Conservation (phyloP, 768 basidiomycete species). For the Psilocybe subaeruginosa region DNA sequence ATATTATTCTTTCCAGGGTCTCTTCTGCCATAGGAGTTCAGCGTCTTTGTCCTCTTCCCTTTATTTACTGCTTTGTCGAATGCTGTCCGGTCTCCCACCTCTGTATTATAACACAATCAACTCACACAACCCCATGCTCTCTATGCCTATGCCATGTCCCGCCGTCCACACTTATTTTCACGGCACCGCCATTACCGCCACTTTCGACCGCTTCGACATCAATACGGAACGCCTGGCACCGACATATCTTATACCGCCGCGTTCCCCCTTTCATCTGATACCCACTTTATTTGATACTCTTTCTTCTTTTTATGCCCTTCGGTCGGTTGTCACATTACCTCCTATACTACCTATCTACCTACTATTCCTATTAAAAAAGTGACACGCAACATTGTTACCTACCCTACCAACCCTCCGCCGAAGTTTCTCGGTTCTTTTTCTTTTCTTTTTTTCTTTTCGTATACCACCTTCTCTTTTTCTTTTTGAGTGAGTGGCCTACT, state of each 20-base stretch:
- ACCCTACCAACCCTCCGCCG: not conserved
- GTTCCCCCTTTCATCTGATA: conserved; percentile 9
- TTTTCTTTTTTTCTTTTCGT: not conserved
- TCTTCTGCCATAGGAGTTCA: not conserved
- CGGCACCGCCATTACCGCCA: not conserved
- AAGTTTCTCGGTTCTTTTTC: not conserved
- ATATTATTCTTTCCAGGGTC: conserved; percentile 1
- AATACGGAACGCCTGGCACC: not conserved
- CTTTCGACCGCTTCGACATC: conserved; percentile 5
- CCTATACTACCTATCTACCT: not conserved
- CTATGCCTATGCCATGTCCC: conserved; percentile 6
- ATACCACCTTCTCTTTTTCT: conserved; percentile 5
- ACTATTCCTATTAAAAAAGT: conserved; percentile 1
- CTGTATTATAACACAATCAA: conserved; percentile 11
- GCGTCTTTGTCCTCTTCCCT: conserved; percentile 1
- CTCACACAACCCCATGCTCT: conserved; percentile 4
- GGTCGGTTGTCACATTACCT: not conserved
- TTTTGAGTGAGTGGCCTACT: conserved; percentile 3
- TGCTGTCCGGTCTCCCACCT: not conserved
- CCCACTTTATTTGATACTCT: conserved; percentile 6
- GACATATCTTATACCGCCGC: conserved; percentile 12
- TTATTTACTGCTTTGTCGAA: conserved; percentile 4
- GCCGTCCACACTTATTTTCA: conserved; percentile 3
- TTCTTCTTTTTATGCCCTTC: not conserved
- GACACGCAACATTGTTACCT: not conserved